Percentiles rank a stretch among this genome's conserved stretches.
Conservation (phyloP, 1,284 basidiomycete genomes). For the Microbotryum violaceum region DNA sequence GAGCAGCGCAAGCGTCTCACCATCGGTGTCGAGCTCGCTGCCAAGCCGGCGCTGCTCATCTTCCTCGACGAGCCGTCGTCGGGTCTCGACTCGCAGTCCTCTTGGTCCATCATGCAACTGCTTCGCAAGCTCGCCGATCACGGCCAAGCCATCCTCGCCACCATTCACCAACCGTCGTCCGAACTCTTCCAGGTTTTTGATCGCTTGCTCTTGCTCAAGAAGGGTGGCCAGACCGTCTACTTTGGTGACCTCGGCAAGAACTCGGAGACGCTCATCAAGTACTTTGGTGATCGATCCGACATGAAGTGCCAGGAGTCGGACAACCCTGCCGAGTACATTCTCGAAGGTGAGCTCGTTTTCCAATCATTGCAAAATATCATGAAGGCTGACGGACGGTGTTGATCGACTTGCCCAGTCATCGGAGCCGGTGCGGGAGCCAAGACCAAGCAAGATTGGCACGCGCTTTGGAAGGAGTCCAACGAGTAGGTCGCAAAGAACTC, state of each 20-base stretch:
- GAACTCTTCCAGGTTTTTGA: slow-evolving; percentile 59
- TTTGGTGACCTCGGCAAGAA: slow-evolving; percentile 52
- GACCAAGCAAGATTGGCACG: slow-evolving; percentile 64
- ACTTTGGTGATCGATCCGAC: slow-evolving; percentile 50
- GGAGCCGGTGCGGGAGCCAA: slow-evolving; percentile 62
- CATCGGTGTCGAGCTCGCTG: slow-evolving; percentile 65
- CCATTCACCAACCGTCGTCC: slow-evolving; percentile 61
- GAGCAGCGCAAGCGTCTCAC: slow-evolving; percentile 73
- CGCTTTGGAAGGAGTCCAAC: slow-evolving; percentile 56
- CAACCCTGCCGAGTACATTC: slow-evolving; percentile 47
- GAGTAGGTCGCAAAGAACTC: slow-evolving; percentile 36
- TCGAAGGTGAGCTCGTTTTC: slow-evolving; percentile 31
- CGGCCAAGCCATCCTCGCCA: slow-evolving; percentile 60
- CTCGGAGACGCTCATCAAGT: slow-evolving; percentile 47
- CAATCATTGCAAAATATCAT: slow-evolving; percentile 8
- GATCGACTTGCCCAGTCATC: slow-evolving; percentile 47
- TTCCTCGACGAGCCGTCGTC: slow-evolving; percentile 48
- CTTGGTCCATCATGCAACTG: slow-evolving; percentile 75
- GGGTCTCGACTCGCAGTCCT: slow-evolving; percentile 81
- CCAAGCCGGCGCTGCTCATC: slow-evolving; percentile 61
- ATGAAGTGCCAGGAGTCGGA: slow-evolving; percentile 45
- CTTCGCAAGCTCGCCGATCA: slow-evolving; percentile 68
- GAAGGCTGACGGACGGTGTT: slow-evolving; percentile 36
- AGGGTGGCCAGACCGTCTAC: slow-evolving; percentile 48
- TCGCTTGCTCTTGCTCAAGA: slow-evolving; percentile 46